phyloP scores from a whole-genome alignment of 129 eudicot genomes.

The Artemisia annua region DNA sequence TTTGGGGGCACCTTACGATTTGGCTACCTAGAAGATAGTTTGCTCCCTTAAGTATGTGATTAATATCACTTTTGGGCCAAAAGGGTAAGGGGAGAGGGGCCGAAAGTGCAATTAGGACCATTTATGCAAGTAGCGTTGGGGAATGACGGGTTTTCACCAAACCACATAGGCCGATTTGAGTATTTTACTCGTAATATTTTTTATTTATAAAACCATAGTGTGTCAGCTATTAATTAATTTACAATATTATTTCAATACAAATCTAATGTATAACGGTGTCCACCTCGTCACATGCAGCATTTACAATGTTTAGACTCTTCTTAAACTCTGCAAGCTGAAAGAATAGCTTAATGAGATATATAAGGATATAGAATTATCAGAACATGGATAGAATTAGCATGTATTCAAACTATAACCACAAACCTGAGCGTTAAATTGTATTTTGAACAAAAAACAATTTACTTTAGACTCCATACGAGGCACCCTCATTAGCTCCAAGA shows the following conservation, averaged over 20 bases:
- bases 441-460: conserved; percentile 74
- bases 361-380: not conserved
- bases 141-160: too few relatives aligned
- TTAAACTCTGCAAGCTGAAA: conserved; percentile 74
- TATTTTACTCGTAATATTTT: too few relatives aligned
- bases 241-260: not conserved
- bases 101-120: too few relatives aligned
- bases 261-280: too few relatives aligned
- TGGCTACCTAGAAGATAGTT: too few relatives aligned
- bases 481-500: conserved; percentile 91
- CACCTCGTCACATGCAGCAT: conserved; percentile 89
- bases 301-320: conserved; percentile 60
- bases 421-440: conserved; percentile 83
- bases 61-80: too few relatives aligned
- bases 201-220: too few relatives aligned
- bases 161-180: too few relatives aligned
- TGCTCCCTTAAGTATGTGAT: too few relatives aligned
- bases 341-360: conserved; percentile 18
- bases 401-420: conserved; percentile 24
- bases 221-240: conserved; percentile 1
- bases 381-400: conserved; percentile 1
- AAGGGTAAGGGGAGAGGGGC: too few relatives aligned
- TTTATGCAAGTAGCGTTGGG: not conserved
- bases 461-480: conserved; percentile 90
- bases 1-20: too few relatives aligned